Evolutionary conservation across 1,139 yeast species (phyloP), one percentile per base, ranked within the genome.

Genomic region (Saccharomycopsis hybrid): DNA sequence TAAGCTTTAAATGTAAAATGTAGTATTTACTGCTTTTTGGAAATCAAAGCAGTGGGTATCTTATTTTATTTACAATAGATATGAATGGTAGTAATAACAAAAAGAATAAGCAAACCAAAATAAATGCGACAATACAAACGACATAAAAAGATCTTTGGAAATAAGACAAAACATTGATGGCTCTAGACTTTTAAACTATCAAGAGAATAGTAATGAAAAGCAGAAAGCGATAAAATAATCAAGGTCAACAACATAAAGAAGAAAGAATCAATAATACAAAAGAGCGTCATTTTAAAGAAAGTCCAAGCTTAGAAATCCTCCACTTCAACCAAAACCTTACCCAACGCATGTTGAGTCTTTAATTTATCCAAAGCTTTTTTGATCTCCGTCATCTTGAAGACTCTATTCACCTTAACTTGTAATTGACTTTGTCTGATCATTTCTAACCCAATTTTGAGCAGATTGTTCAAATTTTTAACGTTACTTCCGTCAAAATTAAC

Each of bases 321-420:
- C 27, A 67, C 66, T 38, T 68, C 60, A 41, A 70, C 52, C 3
- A 85, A 74, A 48, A 85, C 68, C 62, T 85, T 86, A 32, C 95
- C 95, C 53, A 73, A 76, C n/a, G 80, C 78, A 51, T 70, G 73
- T 44, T 80, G 78, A 2, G 70, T 62, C 30, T 63, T 65, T 52
- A 84, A 65, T 56, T 68, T 71, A 2, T 73, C 73, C 51, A 76
- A 65, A 0, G 90, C 94, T 11, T 70, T 65, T 44, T 70, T 61
- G 54, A 69, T 72, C 5, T 80, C 71, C 18, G 70, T 73, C 72
- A 85, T 78, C 25, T 74, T 69, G 56, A 69, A 76, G 24, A 72
- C 72, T 11, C 76, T 67, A 60, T 84, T 94, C 41, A 85, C 67
- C 25, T 62, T 66, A 47, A 71, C 68, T 56, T 60, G 64, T 56